A percentile compares a stretch with the other conserved stretches of the same genome.
Evolutionary conservation across 768 basidiomycete genomes (phyloP).

Genomic region (Sporobolomyces phaffii): DNA sequence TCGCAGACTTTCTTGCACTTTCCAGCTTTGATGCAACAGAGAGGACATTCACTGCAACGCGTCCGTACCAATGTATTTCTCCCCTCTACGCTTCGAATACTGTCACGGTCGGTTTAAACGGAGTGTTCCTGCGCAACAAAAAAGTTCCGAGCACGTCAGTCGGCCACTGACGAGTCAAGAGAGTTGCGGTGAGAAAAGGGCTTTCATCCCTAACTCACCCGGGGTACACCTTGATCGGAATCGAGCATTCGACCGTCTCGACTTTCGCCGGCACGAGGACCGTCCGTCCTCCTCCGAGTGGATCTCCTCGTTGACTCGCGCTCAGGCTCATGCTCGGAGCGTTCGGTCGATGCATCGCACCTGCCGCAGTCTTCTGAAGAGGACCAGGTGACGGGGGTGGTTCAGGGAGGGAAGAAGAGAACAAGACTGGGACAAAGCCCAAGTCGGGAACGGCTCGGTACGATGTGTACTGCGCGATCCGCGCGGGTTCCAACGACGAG

Average conservation of each 20-base stretch:
- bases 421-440: conserved; percentile 41
- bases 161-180: no score
- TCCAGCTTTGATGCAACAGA: background rate
- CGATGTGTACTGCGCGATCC: conserved; percentile 34
- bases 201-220: no score
- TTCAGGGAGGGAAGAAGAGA: conserved; percentile 31
- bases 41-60: no score
- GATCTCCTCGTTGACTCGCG: conserved; percentile 11
- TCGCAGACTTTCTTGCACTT: no score
- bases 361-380: conserved; percentile 29
- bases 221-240: conserved; percentile 79
- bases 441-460: conserved; percentile 44
- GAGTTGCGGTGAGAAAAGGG: no score
- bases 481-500: conserved; percentile 34
- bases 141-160: background rate
- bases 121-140: conserved; percentile 23
- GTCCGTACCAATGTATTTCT: no score
- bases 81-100: conserved; percentile 25
- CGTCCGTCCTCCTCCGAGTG: conserved; percentile 42
- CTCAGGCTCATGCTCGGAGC: conserved; percentile 12
- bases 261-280: conserved; percentile 51
- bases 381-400: conserved; percentile 27
- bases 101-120: conserved; percentile 32
- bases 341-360: conserved; percentile 13
- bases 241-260: conserved; percentile 91